Base-by-base conservation (phyloP, 495 filamentous ascomycete genomes). In the Xylona heveae region DNA sequence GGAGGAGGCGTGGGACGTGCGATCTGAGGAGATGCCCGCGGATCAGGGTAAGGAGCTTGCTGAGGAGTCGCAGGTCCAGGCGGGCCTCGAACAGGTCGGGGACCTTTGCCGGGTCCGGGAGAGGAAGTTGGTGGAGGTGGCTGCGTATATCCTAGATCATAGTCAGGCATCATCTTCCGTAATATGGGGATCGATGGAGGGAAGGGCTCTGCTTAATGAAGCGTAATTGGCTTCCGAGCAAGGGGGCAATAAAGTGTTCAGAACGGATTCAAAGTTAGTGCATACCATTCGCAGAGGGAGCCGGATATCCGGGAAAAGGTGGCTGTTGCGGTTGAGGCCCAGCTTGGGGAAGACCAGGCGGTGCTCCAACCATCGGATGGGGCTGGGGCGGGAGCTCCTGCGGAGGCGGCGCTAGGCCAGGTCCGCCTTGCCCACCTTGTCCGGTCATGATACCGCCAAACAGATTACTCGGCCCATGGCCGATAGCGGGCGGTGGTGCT, bases 391-490 rank as follows among this genome's bases (percentile, higher is more conserved):
- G 74, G 17, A 65, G 68, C 44, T 61, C 14, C 33, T 66, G 66
- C 36, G 70, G 71, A 38, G 79, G 81, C 45, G 84, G 88, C 34
- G 81, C 83, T 46, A 92, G 76, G 40, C 76, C 74, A 36, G 81
- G 78, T 9, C 66, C 71, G 38, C 76, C 81, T 60, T 82, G 82
- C 44, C 70, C 72, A 46, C 73, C 76, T 52, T 74, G 75, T 35
- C 84, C 85, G 38, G 88, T 66, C 78, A 97, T 94, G 42, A 97
- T 93, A 16, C 79, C 81, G 40, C 82, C 77, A 47, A 97, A 95
- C 24, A 94, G 61, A 49, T 90, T 84, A 50, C 71, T 82, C 17
- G 78, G 75, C 24, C 88, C 83, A 48, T 88, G 77, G n/a, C 83
- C 82, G 49, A 97, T 74, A 18, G 76, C 63, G 27, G 81, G 81